Percentiles rank a stretch among this genome's conserved stretches.
phyloP scores from a whole-genome alignment of 2,329 filamentous ascomycete species.

The Colletotrichum sp. region DNA sequence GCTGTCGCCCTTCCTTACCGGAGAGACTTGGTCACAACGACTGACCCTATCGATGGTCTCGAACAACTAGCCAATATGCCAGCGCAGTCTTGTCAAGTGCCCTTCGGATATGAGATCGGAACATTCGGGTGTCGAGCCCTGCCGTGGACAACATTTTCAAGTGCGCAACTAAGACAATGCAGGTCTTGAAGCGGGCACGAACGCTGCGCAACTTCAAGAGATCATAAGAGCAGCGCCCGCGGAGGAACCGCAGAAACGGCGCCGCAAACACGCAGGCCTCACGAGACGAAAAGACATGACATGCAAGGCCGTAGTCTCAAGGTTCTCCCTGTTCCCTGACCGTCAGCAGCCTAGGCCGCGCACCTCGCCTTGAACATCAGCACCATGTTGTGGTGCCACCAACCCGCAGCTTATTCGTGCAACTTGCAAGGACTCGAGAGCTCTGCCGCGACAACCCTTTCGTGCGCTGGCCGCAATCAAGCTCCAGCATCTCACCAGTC shows the following conservation, averaged over 20 bases:
- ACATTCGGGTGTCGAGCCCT: not conserved
- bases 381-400: not conserved
- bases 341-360: not conserved
- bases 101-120: not conserved
- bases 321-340: not conserved
- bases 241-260: not conserved
- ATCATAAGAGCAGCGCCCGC: not conserved
- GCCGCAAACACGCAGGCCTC: not conserved
- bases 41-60: not conserved
- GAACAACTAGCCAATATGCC: not conserved
- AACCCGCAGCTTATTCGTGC: not conserved
- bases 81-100: not conserved
- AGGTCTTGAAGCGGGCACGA: not conserved
- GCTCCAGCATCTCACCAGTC: not conserved
- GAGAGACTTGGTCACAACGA: not conserved
- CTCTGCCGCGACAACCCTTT: not conserved
- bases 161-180: not conserved
- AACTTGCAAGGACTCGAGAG: not conserved
- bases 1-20: not conserved
- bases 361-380: not conserved
- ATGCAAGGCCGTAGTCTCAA: not conserved
- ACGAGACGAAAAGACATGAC: not conserved
- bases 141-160: not conserved
- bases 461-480: not conserved
- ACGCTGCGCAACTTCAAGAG: not conserved